phyloP scores from a whole-genome alignment of 1,284 basidiomycete species.

The Apiotrichum montevideense region DNA sequence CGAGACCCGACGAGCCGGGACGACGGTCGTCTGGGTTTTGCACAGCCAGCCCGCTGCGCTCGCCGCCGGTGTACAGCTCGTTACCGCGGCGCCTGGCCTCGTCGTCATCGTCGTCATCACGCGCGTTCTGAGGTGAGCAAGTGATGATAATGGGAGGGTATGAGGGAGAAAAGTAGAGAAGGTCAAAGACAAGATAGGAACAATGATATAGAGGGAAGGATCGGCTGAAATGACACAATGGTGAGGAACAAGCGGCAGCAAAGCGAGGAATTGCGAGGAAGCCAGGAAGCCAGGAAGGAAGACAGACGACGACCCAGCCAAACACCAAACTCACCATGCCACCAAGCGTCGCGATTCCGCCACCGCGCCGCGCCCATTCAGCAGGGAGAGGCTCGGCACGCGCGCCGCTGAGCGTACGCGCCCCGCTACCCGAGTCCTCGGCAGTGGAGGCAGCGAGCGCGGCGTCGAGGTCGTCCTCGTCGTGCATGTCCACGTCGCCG shows the following conservation, averaged over 20 bases:
- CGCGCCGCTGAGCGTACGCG: conserved; percentile 30
- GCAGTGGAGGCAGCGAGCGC: conserved; percentile 10
- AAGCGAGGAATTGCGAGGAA: too few relatives aligned
- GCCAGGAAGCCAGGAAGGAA: too few relatives aligned
- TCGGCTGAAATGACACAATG: too few relatives aligned
- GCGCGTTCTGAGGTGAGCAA: conserved; percentile 5
- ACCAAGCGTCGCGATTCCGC: conserved; percentile 23
- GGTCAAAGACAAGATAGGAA: not conserved
- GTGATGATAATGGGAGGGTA: not conserved
- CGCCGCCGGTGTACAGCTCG: conserved; percentile 63
- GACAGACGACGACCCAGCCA: not conserved
- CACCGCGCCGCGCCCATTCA: conserved; percentile 34
- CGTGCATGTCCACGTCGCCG: conserved; percentile 21
- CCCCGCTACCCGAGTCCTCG: conserved; percentile 13
- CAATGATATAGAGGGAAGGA: too few relatives aligned
- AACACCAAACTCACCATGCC: conserved; percentile 13
- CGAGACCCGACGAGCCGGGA: conserved; percentile 49
- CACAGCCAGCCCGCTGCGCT: conserved; percentile 72
- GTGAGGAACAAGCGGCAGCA: too few relatives aligned
- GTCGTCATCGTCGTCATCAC: conserved; percentile 24
- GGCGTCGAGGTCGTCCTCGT: conserved; percentile 21
- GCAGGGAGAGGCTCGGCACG: conserved; percentile 30
- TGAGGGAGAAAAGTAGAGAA: not conserved
- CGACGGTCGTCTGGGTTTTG: conserved; percentile 65
- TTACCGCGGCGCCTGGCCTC: conserved; percentile 27